Percentiles rank a stretch among this genome's conserved stretches.
Evolutionary conservation across 1,139 yeast species (phyloP).

Genomic region (Entelexis sorbosivorans): DNA sequence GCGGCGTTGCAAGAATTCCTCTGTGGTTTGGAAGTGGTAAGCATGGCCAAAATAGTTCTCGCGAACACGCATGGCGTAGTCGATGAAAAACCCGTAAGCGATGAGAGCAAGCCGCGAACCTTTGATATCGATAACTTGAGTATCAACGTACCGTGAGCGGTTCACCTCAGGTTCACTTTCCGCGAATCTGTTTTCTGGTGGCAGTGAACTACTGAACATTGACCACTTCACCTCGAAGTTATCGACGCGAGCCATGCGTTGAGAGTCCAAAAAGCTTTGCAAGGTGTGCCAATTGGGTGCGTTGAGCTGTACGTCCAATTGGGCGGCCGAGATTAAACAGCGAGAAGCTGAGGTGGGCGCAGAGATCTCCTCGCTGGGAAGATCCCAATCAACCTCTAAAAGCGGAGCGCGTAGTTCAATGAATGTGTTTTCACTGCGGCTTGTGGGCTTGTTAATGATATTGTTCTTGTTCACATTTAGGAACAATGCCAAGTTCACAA

Average conservation of each 20-base stretch:
- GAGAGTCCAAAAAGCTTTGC: constrained; percentile 53
- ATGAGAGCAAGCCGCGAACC: constrained; percentile 60
- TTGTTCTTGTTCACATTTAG: constrained; percentile 78
- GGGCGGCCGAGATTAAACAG: constrained; percentile 47
- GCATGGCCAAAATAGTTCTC: constrained; percentile 87
- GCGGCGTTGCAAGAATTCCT: constrained; percentile 48
- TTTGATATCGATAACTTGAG: constrained; percentile 50
- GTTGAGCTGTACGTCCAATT: constrained; percentile 51
- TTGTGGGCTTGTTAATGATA: constrained; percentile 79
- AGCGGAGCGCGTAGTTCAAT: constrained; percentile 59
- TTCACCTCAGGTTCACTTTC: constrained; percentile 41
- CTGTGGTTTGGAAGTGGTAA: constrained; percentile 72
- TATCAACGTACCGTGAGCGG: constrained; percentile 38
- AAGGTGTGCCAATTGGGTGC: constrained; percentile 91
- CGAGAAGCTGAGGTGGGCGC: constrained; percentile 47
- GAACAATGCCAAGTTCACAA: constrained; percentile 47
- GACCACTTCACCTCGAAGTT: constrained; percentile 55
- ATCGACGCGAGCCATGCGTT: constrained; percentile 54
- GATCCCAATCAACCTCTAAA: constrained; percentile 38
- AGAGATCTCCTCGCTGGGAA: constrained; percentile 56
- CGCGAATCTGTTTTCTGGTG: constrained; percentile 27
- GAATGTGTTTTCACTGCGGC: constrained; percentile 67
- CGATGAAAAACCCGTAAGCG: constrained; percentile 67
- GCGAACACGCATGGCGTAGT: constrained; percentile 63
- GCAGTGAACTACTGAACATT: constrained; percentile 43